phyloP scores from a whole-genome alignment of 495 filamentous ascomycete species.

The Hyaloscypha bicolor region DNA sequence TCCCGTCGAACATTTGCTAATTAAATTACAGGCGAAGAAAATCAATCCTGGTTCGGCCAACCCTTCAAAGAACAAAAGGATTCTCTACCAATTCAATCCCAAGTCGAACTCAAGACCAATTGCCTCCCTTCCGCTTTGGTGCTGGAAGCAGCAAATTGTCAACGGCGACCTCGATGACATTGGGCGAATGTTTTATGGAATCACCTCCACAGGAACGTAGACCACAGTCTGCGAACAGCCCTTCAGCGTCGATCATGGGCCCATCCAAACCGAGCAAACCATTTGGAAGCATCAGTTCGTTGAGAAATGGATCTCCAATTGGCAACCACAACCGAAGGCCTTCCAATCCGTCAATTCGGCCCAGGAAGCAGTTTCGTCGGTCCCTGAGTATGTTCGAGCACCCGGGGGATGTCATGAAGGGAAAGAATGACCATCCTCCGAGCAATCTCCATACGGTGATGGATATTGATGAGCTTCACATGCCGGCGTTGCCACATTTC shows the following conservation, averaged over 20 bases:
- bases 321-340: constrained; percentile 47
- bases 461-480: constrained; percentile 73
- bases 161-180: constrained; percentile 59
- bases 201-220: constrained; percentile 75
- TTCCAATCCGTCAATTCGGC: constrained; percentile 71
- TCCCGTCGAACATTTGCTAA: constrained; percentile 19
- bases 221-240: constrained; percentile 57
- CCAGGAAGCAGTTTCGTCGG: constrained; percentile 84
- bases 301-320: constrained; percentile 34
- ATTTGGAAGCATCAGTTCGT: constrained; percentile 32
- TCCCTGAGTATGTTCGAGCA: constrained; percentile 98
- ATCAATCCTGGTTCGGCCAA: constrained; percentile 60
- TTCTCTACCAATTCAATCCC: constrained; percentile 55
- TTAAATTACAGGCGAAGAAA: constrained; percentile 53
- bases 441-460: constrained; percentile 67
- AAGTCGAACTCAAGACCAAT: constrained; percentile 55
- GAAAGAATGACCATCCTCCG: constrained; percentile 58
- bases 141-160: constrained; percentile 55
- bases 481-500: constrained; percentile 81
- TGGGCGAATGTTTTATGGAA: constrained; percentile 76
- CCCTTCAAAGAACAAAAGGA: constrained; percentile 61
- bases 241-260: constrained; percentile 42
- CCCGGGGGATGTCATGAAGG: constrained; percentile 81
- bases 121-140: constrained; percentile 77
- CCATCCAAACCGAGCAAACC: constrained; percentile 24